These are phyloP conservation scores for Neurospora sp. DNA, from an alignment of 495 filamentous ascomycete species.

Conservation along the genomic window DNA sequence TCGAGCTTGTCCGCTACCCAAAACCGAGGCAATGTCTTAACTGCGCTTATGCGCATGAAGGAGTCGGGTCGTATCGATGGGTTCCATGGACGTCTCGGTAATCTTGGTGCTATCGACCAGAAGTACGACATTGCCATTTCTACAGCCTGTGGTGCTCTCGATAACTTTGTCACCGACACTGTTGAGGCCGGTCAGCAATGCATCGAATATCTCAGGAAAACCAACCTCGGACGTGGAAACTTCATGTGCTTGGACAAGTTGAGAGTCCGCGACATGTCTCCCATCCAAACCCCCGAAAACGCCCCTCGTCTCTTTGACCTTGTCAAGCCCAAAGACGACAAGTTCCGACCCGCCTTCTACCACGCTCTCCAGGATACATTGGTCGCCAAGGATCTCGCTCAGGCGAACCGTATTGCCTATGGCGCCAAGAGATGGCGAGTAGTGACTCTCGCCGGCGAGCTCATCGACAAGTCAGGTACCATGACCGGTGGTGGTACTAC, in stretches of 20 bases:
- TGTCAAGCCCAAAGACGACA: slow-evolving; percentile 77
- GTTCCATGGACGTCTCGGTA: slow-evolving; percentile 91
- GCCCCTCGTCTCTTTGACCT: slow-evolving; percentile 90
- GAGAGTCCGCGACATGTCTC: slow-evolving; percentile 59
- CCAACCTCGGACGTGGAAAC: slow-evolving; percentile 92
- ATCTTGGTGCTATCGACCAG: slow-evolving; percentile 89
- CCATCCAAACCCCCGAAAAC: slow-evolving; percentile 80
- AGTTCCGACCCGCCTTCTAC: slow-evolving; percentile 87
- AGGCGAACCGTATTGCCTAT: slow-evolving; percentile 94
- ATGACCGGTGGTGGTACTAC: slow-evolving; percentile 95
- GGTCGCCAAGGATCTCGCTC: slow-evolving; percentile 82
- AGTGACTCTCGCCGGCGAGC: slow-evolving; percentile 85
- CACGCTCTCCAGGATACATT: slow-evolving; percentile 87
- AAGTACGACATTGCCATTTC: slow-evolving; percentile 95
- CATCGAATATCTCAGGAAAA: slow-evolving; percentile 94
- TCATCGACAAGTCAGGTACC: slow-evolving; percentile 94
- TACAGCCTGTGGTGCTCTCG: slow-evolving; percentile 80
- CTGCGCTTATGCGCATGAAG: slow-evolving; percentile 84
- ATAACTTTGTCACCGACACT: slow-evolving; percentile 92
- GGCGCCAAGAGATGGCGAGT: slow-evolving; percentile 89
- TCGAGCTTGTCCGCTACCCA: slow-evolving; percentile 81
- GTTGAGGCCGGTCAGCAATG: slow-evolving; percentile 94
- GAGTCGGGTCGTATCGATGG: slow-evolving; percentile 94
- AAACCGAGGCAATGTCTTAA: slow-evolving; percentile 85
- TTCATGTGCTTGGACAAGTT: slow-evolving; percentile 92